Percentiles rank a stretch among this genome's conserved stretches.
These are phyloP conservation scores for Microdochium paspali DNA, from an alignment of 2,329 filamentous ascomycete genomes.

Conservation along the genomic window DNA sequence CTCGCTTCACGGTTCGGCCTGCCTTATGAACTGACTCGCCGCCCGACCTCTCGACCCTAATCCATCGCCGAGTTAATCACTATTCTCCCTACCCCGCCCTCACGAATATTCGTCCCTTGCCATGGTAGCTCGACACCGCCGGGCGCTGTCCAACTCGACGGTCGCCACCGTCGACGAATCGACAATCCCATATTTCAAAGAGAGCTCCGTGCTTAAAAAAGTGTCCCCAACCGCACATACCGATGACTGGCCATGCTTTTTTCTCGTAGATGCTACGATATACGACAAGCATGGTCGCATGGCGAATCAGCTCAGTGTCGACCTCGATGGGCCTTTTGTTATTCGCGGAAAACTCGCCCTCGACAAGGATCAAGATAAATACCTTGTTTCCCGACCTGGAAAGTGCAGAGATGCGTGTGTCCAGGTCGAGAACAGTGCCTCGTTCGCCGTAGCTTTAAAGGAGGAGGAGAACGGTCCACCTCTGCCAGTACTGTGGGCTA, in stretches of 20 bases:
- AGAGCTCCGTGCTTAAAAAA: constrained; percentile 25
- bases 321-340: constrained; percentile 48
- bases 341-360: constrained; percentile 51
- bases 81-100: neutral
- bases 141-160: constrained; percentile 34
- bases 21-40: no score
- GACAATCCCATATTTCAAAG: constrained; percentile 19
- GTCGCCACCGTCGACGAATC: constrained; percentile 30
- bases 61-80: no score
- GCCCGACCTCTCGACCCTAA: no score
- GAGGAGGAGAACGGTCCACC: constrained; percentile 26
- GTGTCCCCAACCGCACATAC: constrained; percentile 21
- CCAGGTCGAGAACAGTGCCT: constrained; percentile 39
- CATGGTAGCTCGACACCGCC: constrained; percentile 9
- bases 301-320: constrained; percentile 52
- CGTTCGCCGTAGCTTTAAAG: constrained; percentile 44
- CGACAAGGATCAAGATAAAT: constrained; percentile 28
- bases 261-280: constrained; percentile 52
- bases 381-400: constrained; percentile 19
- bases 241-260: constrained; percentile 52
- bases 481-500: constrained; percentile 54
- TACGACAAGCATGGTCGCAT: constrained; percentile 43
- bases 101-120: neutral
- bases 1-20: no score
- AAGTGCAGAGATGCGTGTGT: constrained; percentile 27